Conservation (phyloP, 208 protist species). For the Herpetomonas tarakana region DNA sequence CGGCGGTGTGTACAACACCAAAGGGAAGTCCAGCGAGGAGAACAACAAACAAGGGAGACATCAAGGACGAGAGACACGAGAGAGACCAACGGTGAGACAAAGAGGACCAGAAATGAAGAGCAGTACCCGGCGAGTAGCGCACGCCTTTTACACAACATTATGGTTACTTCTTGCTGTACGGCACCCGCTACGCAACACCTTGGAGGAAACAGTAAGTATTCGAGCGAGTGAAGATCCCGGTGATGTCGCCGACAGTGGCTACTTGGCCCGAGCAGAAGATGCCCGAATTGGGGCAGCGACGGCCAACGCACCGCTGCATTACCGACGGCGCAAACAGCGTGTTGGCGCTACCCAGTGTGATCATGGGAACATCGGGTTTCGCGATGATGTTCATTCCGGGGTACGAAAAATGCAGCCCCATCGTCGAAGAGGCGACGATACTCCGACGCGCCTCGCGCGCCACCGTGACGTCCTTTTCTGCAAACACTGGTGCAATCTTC, state of each 20-base stretch:
- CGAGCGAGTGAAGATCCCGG: slow-evolving; percentile 59
- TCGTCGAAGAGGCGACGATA: slow-evolving; percentile 62
- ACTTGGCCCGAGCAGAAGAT: slow-evolving; percentile 79
- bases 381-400: slow-evolving; percentile 71
- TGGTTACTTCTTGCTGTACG: no score
- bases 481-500: slow-evolving; percentile 33
- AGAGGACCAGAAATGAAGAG: no score
- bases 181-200: slow-evolving; percentile 58
- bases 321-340: slow-evolving; percentile 61
- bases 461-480: slow-evolving; percentile 74
- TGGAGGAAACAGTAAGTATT: slow-evolving; percentile 82
- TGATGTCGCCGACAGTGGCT: slow-evolving; percentile 40
- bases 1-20: no score
- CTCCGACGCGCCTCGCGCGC: slow-evolving; percentile 65
- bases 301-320: slow-evolving; percentile 72
- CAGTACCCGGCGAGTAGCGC: no score
- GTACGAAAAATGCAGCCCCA: slow-evolving; percentile 82
- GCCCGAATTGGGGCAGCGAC: slow-evolving; percentile 56
- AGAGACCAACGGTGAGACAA: no score
- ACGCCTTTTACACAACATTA: no score
- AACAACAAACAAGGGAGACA: no score
- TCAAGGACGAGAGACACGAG: no score
- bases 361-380: slow-evolving; percentile 49
- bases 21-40: no score
- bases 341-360: slow-evolving; percentile 53